Conservation (phyloP, 495 filamentous ascomycete species). For the Apodospora peruviana region DNA sequence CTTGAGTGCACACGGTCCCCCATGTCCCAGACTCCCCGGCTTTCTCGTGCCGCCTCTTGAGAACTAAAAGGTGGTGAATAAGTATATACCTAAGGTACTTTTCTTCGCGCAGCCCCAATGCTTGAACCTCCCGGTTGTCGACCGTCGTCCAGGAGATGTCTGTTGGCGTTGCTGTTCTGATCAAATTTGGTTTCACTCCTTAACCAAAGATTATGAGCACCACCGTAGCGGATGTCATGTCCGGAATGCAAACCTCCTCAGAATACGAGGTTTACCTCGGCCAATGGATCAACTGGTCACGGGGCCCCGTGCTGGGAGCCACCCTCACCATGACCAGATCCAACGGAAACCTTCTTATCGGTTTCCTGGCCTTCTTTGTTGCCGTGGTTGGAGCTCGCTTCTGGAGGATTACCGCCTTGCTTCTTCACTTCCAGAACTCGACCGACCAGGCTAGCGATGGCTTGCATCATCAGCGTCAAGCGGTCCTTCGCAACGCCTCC, state of each 20-base stretch:
- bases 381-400: conserved; percentile 9
- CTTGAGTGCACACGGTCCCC: no score
- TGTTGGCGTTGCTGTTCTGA: no score
- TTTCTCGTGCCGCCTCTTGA: no score
- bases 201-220: no score
- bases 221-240: no score
- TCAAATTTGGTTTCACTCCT: no score
- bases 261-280: conserved; percentile 10
- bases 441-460: conserved; percentile 5
- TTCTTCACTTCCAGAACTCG: conserved; percentile 6
- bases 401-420: conserved; percentile 14
- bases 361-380: conserved; percentile 19
- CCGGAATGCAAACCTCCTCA: neutral
- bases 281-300: conserved; percentile 22
- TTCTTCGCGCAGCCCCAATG: no score
- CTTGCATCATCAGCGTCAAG: conserved; percentile 16
- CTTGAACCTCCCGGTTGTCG: no score
- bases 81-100: no score
- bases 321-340: conserved; percentile 14
- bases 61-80: no score
- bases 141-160: no score
- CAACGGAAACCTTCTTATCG: conserved; percentile 17
- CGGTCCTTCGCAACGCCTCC: conserved; percentile 13
- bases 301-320: conserved; percentile 11
- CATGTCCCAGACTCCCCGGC: no score